Conservation (phyloP, 2,329 filamentous ascomycete species). For the Aspergillus piperis region DNA sequence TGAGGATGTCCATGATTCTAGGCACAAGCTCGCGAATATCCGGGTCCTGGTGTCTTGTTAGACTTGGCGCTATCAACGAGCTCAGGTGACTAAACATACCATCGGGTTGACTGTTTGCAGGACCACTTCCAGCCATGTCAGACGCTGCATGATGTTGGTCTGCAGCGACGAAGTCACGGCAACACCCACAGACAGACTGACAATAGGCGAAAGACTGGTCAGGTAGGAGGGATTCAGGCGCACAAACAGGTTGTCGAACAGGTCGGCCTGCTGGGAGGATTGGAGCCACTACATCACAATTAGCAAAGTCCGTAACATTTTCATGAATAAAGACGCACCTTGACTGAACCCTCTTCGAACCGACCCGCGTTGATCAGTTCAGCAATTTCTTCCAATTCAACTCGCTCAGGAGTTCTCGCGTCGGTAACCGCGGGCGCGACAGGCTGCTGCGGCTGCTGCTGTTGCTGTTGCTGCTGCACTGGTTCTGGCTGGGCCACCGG, state of each 20-base stretch:
- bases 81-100: slow-evolving; percentile 42
- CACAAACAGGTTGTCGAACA: slow-evolving; percentile 65
- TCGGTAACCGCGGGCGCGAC: slow-evolving; percentile 17
- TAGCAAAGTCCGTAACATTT: slow-evolving; percentile 12
- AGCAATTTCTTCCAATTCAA: slow-evolving; percentile 46
- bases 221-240: slow-evolving; percentile 60
- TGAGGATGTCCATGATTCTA: slow-evolving; percentile 62
- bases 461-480: slow-evolving; percentile 19
- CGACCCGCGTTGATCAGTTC: slow-evolving; percentile 41
- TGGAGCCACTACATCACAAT: slow-evolving; percentile 57
- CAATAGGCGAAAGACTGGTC: slow-evolving; percentile 56
- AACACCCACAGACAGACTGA: slow-evolving; percentile 62
- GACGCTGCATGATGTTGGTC: slow-evolving; percentile 55
- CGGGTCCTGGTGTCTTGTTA: slow-evolving; percentile 43
- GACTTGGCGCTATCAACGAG: too few relatives aligned
- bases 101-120: slow-evolving; percentile 56
- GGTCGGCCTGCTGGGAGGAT: slow-evolving; percentile 57
- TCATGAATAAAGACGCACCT: slow-evolving; percentile 32
- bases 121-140: slow-evolving; percentile 61
- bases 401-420: slow-evolving; percentile 37
- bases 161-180: slow-evolving; percentile 61
- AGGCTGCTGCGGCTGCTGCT: slow-evolving; percentile 18
- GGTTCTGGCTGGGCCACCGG: slow-evolving; percentile 22
- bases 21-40: slow-evolving; percentile 60
- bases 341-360: slow-evolving; percentile 50